Base-by-base conservation (phyloP, 1,284 basidiomycete species). In the Testicularia cyperi region DNA sequence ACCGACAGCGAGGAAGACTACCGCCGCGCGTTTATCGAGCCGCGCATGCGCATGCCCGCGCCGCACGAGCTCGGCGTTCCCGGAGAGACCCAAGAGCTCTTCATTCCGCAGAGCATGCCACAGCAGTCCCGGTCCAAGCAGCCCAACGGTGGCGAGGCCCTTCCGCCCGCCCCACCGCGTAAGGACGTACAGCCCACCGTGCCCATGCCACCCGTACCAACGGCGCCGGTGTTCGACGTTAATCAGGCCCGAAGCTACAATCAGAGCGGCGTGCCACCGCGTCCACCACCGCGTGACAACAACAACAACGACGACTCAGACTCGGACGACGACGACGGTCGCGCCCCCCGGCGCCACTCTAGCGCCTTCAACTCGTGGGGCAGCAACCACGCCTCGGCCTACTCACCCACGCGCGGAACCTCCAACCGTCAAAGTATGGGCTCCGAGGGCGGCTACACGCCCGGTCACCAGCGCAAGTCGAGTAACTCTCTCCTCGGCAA, bases 401-500 rank as follows among this genome's bases (percentile, higher is more conserved):
- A 44, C 14, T 42, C 54, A 30, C 53, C 51, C 12, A 53, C 54
- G 23, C 42, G 40, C 28, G n/a, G n/a, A n/a, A 51, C 62, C 43
- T 43, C 64, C 52, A 44, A 41, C 29, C 49, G 48, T 31, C 48
- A 33, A 41, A 46, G 54, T 31, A 33, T 40, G 30, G 52, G 55
- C 27, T 54, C 46, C 7, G 52, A 63, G 27, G 47, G 47, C 12
- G 61, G 56, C 25, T 52, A 54, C 38, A n/a, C n/a, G n/a, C n/a
- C n/a, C n/a, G 43, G 48, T 28, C 47, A 54, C 35, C 48, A 48
- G 32, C 56, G 49, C 33, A 60, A 62, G 35, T 56, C 65, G 33
- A 57, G 54, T 38, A 53, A 53, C 26, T 64, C 64, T 33, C 65
- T 75, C 41, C 63, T 75, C 18, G 65, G 69, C 34, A 61, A 65